Conservation (phyloP, 331 rosid genomes). For the Phaseolus coccineus region DNA sequence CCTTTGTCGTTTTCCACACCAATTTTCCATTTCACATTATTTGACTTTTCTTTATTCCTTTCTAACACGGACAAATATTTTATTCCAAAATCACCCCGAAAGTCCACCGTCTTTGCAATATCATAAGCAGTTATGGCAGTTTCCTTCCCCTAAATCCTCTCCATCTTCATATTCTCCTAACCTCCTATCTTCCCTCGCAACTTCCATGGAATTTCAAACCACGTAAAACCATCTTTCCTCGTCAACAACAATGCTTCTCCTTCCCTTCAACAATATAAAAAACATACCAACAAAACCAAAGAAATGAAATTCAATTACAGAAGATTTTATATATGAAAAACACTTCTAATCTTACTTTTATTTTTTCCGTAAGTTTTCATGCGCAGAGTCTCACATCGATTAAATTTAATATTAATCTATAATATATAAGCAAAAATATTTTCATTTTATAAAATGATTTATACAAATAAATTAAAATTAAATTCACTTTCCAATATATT, state of each 20-base stretch:
- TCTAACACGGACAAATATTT: slow-evolving; percentile 45
- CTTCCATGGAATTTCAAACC: slow-evolving; percentile 25
- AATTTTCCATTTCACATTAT: slow-evolving; percentile 40
- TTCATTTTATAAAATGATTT: no score
- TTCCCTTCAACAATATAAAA: no score
- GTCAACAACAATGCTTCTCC: background rate
- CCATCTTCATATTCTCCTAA: slow-evolving; percentile 34
- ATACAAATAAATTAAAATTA: no score
- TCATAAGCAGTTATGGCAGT: slow-evolving; percentile 50
- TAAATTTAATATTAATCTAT: no score
- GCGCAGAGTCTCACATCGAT: no score
- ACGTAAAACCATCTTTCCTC: slow-evolving; percentile 6
- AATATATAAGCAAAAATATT: no score
- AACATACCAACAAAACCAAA: no score
- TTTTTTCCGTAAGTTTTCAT: no score
- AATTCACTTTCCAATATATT: no score
- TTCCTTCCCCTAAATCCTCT: slow-evolving; percentile 43
- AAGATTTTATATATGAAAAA: no score
- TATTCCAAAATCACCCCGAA: slow-evolving; percentile 46
- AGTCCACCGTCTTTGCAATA: slow-evolving; percentile 52
- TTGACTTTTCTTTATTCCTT: slow-evolving; percentile 48
- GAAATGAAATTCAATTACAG: no score
- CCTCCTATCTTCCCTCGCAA: slow-evolving; percentile 25
- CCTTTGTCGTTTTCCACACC: slow-evolving; percentile 40
- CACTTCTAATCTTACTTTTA: no score